These are phyloP conservation scores for Blastobotrys illinoisensis DNA, from an alignment of 1,139 yeast species.

Conservation along the genomic window DNA sequence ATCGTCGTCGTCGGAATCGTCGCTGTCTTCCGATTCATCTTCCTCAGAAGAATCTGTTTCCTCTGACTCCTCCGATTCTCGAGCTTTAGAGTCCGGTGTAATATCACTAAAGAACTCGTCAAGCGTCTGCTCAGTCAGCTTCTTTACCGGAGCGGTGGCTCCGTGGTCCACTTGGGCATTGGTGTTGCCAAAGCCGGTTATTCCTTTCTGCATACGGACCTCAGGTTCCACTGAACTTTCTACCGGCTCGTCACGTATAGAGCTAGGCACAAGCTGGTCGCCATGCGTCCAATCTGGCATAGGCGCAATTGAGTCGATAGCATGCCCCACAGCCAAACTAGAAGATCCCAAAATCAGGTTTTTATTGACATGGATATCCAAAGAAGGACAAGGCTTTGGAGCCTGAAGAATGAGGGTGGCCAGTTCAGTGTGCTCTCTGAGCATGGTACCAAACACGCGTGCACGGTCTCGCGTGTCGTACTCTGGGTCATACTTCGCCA, in stretches of 20 bases:
- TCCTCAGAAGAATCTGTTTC: conserved; percentile 23
- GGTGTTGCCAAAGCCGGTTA: conserved; percentile 4
- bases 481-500: conserved; percentile 68
- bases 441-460: conserved; percentile 57
- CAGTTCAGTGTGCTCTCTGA: conserved; percentile 40
- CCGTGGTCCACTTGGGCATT: conserved; percentile 20
- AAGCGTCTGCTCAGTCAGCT: conserved; percentile 62
- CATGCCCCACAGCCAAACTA: conserved; percentile 31
- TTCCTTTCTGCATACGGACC: not conserved
- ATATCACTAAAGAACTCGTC: conserved; percentile 76
- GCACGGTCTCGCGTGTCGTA: conserved; percentile 85
- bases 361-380: conserved; percentile 15
- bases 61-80: conserved; percentile 26
- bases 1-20: conserved; percentile 7
- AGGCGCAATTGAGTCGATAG: conserved; percentile 27
- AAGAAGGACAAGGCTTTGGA: conserved; percentile 54
- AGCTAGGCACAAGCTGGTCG: conserved; percentile 25
- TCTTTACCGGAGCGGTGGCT: conserved; percentile 22
- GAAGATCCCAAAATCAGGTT: conserved; percentile 30
- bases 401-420: conserved; percentile 77
- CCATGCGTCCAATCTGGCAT: conserved; percentile 31
- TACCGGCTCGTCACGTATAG: conserved; percentile 27
- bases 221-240: conserved; percentile 3
- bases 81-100: conserved; percentile 23
- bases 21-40: conserved; percentile 12